phyloP scores from a whole-genome alignment of 2,329 filamentous ascomycete species.

The Allantophomopsis lycopodina region DNA sequence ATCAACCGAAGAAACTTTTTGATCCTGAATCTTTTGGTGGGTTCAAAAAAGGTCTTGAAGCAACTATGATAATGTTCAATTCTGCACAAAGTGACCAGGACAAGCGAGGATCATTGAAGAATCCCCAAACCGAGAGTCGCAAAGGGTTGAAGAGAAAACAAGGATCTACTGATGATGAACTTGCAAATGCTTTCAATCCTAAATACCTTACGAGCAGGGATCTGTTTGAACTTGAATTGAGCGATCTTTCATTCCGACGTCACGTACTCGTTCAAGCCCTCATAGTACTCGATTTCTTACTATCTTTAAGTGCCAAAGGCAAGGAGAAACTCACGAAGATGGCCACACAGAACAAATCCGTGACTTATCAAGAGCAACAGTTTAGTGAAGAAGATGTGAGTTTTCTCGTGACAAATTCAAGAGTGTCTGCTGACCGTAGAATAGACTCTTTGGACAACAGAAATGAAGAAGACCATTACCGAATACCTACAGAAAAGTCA shows the following conservation, averaged over 20 bases:
- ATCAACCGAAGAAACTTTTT: constrained; percentile 76
- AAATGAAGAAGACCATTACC: constrained; percentile 67
- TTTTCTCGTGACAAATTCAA: constrained; percentile 9
- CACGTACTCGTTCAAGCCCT: constrained; percentile 92
- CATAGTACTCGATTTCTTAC: constrained; percentile 86
- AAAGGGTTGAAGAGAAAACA: constrained; percentile 59
- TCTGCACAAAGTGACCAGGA: constrained; percentile 37
- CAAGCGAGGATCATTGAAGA: constrained; percentile 31
- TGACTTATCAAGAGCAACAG: constrained; percentile 65
- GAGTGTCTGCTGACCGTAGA: constrained; percentile 4
- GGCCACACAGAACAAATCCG: constrained; percentile 55
- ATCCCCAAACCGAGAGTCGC: constrained; percentile 40
- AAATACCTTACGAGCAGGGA: constrained; percentile 98
- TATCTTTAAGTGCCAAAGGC: constrained; percentile 73
- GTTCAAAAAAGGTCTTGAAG: constrained; percentile 49
- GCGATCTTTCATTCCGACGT: constrained; percentile 84
- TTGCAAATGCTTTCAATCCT: constrained; percentile 74
- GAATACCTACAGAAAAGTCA: constrained; percentile 67
- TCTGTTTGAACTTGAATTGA: constrained; percentile 90
- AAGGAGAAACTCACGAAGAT: constrained; percentile 65
- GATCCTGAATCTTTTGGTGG: constrained; percentile 49
- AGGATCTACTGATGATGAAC: constrained; percentile 42
- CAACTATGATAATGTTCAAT: constrained; percentile 64
- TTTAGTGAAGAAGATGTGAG: constrained; percentile 74
- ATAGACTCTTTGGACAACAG: constrained; percentile 69